Conservation (phyloP, 192 early-diverging fungal species). For the Podila verticillata region DNA sequence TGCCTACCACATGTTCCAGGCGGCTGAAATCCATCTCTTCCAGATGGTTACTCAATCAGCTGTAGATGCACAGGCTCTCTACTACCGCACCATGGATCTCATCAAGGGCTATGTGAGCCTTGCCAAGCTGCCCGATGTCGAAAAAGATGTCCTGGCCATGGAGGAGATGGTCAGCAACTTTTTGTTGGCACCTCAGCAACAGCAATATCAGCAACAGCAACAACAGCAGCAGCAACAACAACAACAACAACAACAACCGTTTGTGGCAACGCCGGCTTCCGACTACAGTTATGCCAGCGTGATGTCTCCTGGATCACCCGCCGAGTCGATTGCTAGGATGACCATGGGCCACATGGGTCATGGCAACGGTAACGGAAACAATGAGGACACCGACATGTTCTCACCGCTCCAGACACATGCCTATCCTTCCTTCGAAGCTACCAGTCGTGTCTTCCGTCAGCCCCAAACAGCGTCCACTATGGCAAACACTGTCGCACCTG, state of each 20-base stretch:
- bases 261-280: constrained; percentile 41
- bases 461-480: constrained; percentile 6
- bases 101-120: constrained; percentile 49
- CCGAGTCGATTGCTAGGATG: constrained; percentile 43
- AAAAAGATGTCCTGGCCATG: constrained; percentile 44
- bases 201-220: background rate
- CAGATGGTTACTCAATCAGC: constrained; percentile 45
- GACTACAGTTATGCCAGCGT: constrained; percentile 47
- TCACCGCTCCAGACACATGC: constrained; percentile 37
- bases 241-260: constrained; percentile 33
- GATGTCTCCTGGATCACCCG: constrained; percentile 43
- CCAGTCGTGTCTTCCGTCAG: constrained; percentile 26
- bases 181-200: constrained; percentile 23
- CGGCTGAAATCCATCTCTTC: constrained; percentile 50
- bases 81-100: constrained; percentile 46
- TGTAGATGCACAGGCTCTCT: constrained; percentile 31
- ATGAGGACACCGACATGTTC: constrained; percentile 41
- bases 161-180: constrained; percentile 49
- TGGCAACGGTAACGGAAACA: background rate
- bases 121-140: constrained; percentile 35
- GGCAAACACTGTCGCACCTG: background rate
- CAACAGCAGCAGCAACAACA: constrained; percentile 18
- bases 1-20: constrained; percentile 51
- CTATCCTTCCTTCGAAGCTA: constrained; percentile 35
- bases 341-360: constrained; percentile 11